A percentile compares a stretch with the other conserved stretches of the same genome.
Conservation (phyloP, 306 rosid genomes). For the Rubus idaeus region DNA sequence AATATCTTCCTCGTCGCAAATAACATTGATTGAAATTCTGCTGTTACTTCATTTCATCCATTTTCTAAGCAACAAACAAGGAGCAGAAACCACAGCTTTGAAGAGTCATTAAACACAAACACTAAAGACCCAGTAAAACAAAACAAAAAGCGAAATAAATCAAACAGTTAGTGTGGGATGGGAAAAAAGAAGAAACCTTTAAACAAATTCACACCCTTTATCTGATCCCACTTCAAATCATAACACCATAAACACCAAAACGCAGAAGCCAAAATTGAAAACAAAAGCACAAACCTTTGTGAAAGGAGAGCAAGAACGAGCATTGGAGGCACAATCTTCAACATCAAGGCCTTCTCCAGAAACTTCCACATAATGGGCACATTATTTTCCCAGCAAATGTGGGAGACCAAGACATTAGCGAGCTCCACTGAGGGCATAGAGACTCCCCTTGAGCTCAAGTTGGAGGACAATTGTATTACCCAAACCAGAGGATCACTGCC, state of each 20-base stretch:
- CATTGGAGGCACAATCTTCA: constrained; percentile 78
- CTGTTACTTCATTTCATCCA: not conserved
- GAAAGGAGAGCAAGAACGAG: constrained; percentile 83
- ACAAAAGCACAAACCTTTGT: constrained; percentile 43
- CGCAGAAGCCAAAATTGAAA: not conserved
- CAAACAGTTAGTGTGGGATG: not conserved
- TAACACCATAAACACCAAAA: not conserved
- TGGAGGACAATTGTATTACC: constrained; percentile 77
- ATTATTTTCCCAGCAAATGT: constrained; percentile 94
- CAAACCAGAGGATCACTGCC: constrained; percentile 80
- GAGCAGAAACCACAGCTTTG: not conserved
- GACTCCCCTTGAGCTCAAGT: constrained; percentile 70
- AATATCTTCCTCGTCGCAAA: not conserved
- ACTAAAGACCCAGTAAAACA: not conserved
- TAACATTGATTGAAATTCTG: not conserved
- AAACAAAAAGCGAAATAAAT: constrained; percentile 5
- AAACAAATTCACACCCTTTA: constrained; percentile 14
- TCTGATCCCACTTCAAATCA: constrained; percentile 3
- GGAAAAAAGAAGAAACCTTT: not conserved
- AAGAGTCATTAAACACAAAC: not conserved
- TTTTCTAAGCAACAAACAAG: constrained; percentile 9
- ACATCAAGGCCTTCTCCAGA: constrained; percentile 70
- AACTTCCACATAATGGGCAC: constrained; percentile 92
- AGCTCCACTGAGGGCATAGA: constrained; percentile 73
- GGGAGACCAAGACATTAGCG: constrained; percentile 65